phyloP scores from a whole-genome alignment of 1,284 basidiomycete species.

The Taiwanofungus camphoratus region DNA sequence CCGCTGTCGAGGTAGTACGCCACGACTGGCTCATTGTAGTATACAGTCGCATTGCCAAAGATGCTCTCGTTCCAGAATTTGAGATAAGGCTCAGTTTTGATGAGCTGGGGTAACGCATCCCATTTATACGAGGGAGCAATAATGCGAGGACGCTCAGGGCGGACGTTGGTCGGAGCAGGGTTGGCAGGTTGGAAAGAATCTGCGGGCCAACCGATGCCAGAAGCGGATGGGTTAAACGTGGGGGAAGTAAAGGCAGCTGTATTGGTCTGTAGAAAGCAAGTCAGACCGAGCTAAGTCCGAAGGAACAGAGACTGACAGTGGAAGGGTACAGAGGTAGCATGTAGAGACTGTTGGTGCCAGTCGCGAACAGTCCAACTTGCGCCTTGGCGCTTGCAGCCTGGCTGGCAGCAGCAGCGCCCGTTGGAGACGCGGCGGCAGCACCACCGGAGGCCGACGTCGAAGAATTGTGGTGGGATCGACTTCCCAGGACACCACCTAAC shows the following conservation, averaged over 20 bases:
- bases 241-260: constrained; percentile 72
- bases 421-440: constrained; percentile 24
- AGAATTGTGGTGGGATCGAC: constrained; percentile 44
- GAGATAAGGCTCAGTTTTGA: constrained; percentile 83
- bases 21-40: constrained; percentile 57
- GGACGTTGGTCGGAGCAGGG: constrained; percentile 54
- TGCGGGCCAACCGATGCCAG: constrained; percentile 61
- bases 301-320: constrained; percentile 48
- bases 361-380: constrained; percentile 61
- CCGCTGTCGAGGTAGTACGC: constrained; percentile 75
- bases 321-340: constrained; percentile 86
- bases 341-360: constrained; percentile 67
- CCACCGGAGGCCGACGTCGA: constrained; percentile 20
- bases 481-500: constrained; percentile 73
- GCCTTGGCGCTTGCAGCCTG: constrained; percentile 53
- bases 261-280: constrained; percentile 54
- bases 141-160: constrained; percentile 83
- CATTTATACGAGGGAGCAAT: constrained; percentile 93
- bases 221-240: constrained; percentile 54
- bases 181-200: constrained; percentile 68
- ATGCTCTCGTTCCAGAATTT: constrained; percentile 89
- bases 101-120: constrained; percentile 78
- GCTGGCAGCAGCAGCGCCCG: constrained; percentile 31
- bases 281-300: constrained; percentile 1
- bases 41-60: constrained; percentile 82